phyloP scores from a whole-genome alignment of 306 rosid species.

The Castanopsis chinensis region DNA sequence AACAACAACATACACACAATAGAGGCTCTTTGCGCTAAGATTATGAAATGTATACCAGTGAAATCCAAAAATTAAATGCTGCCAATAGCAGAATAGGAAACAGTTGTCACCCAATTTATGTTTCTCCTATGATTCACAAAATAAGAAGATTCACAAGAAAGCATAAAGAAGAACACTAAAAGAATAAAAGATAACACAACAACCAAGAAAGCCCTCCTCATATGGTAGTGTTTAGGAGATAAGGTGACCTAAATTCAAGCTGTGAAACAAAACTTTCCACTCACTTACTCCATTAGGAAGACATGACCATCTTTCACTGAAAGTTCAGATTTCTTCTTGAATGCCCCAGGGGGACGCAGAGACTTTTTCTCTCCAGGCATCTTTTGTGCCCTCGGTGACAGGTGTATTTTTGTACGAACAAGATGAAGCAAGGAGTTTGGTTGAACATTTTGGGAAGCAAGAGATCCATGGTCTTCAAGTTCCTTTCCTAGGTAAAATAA shows the following conservation, averaged over 20 bases:
- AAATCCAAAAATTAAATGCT: background rate
- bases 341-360: slow-evolving; percentile 95
- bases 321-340: slow-evolving; percentile 94
- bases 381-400: slow-evolving; percentile 78
- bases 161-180: background rate
- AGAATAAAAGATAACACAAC: background rate
- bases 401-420: slow-evolving; percentile 79
- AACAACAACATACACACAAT: background rate
- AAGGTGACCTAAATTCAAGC: background rate
- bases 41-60: too few species aligned
- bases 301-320: slow-evolving; percentile 97
- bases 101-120: background rate
- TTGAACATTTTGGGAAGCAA: slow-evolving; percentile 76
- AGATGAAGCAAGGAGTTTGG: slow-evolving; percentile 92
- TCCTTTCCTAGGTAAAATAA: slow-evolving; percentile 74
- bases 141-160: background rate
- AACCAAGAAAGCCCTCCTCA: background rate
- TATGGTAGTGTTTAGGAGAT: background rate
- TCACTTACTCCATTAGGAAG: slow-evolving; percentile 88
- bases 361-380: slow-evolving; percentile 90
- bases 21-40: background rate
- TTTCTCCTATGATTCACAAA: background rate
- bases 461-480: slow-evolving; percentile 74
- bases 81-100: background rate
- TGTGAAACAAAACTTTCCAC: slow-evolving; percentile 9